Conservation (phyloP, 2,329 filamentous ascomycete species). For the Aspergillus fijiensis region DNA sequence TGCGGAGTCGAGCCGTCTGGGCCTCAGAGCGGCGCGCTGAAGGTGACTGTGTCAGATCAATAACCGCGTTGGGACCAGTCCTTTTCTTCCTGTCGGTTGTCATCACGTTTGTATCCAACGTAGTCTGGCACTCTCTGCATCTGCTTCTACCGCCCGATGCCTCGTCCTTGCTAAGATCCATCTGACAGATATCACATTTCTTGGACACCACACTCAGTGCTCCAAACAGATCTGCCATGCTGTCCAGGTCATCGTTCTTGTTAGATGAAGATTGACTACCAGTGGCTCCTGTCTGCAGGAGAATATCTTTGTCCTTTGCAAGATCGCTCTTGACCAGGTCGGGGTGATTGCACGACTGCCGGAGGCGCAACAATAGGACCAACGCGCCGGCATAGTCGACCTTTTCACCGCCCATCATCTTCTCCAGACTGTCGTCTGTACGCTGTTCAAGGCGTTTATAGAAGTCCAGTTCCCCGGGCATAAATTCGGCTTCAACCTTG, state of each 20-base stretch:
- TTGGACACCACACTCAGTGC: conserved; percentile 75
- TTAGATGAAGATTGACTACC: conserved; percentile 52
- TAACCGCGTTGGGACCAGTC: conserved; percentile 38
- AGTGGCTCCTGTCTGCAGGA: conserved; percentile 61
- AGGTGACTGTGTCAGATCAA: conserved; percentile 30
- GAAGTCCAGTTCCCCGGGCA: conserved; percentile 76
- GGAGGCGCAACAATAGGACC: conserved; percentile 82
- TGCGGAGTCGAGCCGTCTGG: conserved; percentile 29
- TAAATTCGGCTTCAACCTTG: conserved; percentile 74
- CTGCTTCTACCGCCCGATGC: conserved; percentile 53
- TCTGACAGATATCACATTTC: conserved; percentile 81
- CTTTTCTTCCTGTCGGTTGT: conserved; percentile 48
- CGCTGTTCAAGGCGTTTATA: conserved; percentile 81
- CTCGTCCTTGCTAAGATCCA: conserved; percentile 61
- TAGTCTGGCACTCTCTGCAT: conserved; percentile 73
- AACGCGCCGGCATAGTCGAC: conserved; percentile 92
- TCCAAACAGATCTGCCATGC: conserved; percentile 81
- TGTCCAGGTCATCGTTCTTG: conserved; percentile 68
- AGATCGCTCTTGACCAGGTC: conserved; percentile 82
- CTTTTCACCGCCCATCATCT: conserved; percentile 79
- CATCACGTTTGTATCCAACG: conserved; percentile 62
- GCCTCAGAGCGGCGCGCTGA: conserved; percentile 22
- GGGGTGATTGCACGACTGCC: conserved; percentile 94
- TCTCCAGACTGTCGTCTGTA: conserved; percentile 80
- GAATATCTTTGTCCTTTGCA: conserved; percentile 80